A percentile compares a stretch with the other conserved stretches of the same genome.
Conservation (phyloP, 495 filamentous ascomycete species). For the Penicillium angulare region DNA sequence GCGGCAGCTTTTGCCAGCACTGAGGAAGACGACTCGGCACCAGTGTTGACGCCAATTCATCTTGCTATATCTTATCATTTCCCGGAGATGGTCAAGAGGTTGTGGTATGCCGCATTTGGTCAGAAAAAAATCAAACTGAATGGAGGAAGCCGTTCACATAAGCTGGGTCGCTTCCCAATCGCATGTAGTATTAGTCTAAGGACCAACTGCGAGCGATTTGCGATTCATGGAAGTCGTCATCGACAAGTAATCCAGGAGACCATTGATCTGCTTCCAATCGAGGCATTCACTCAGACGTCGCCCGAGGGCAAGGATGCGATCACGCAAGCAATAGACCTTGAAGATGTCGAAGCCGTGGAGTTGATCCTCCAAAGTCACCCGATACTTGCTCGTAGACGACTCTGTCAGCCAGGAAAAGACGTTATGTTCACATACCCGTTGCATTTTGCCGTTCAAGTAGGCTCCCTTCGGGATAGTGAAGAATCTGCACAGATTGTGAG, state of each 20-base stretch:
- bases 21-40: constrained; percentile 2
- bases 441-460: constrained; percentile 23
- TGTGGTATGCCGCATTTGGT: constrained; percentile 11
- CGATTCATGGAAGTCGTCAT: constrained; percentile 16
- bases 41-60: constrained; percentile 25
- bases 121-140: background rate
- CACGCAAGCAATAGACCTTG: constrained; percentile 26
- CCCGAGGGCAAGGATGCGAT: constrained; percentile 20
- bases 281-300: constrained; percentile 6
- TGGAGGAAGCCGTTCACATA: background rate
- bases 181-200: constrained; percentile 18
- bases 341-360: constrained; percentile 15
- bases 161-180: constrained; percentile 6
- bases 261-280: constrained; percentile 4
- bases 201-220: constrained; percentile 18
- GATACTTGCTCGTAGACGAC: background rate
- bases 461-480: constrained; percentile 14
- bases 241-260: constrained; percentile 2
- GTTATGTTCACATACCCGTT: constrained; percentile 17
- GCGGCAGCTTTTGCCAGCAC: background rate
- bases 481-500: constrained; percentile 19
- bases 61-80: constrained; percentile 26
- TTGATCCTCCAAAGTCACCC: constrained; percentile 10
- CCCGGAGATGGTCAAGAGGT: constrained; percentile 13
- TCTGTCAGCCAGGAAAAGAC: constrained; percentile 7